phyloP scores from a whole-genome alignment of 352 stramenopile genomes.

The Peronospora farinosa region DNA sequence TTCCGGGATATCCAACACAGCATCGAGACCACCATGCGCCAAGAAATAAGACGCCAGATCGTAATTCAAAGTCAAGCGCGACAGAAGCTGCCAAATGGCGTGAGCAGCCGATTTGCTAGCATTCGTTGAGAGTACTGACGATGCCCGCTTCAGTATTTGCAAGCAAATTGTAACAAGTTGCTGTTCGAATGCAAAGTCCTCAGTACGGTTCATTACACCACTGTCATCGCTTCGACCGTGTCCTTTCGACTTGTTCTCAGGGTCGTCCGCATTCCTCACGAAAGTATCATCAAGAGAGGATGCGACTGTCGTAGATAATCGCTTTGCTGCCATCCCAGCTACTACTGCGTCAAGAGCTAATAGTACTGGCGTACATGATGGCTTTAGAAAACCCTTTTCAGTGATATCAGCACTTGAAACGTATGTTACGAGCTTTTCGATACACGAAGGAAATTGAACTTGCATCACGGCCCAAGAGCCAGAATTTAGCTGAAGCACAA shows the following conservation, averaged over 20 bases:
- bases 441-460: conserved; percentile 37
- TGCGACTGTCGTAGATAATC: conserved; percentile 5
- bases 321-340: conserved; percentile 20
- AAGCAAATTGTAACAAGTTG: conserved; percentile 37
- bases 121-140: conserved; percentile 6
- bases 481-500: conserved; percentile 59
- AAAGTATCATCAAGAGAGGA: conserved; percentile 14
- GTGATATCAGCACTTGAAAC: conserved; percentile 17
- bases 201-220: not conserved
- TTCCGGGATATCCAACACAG: conserved; percentile 44
- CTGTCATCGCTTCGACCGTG: not conserved
- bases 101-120: conserved; percentile 40
- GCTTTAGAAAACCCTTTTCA: conserved; percentile 14
- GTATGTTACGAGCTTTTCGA: conserved; percentile 43
- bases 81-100: conserved; percentile 67
- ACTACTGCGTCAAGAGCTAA: conserved; percentile 63
- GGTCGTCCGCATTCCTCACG: conserved; percentile 10
- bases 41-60: conserved; percentile 62
- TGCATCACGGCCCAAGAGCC: conserved; percentile 34
- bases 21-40: conserved; percentile 45
- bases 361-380: conserved; percentile 52
- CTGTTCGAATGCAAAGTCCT: conserved; percentile 28
- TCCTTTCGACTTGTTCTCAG: conserved; percentile 14
- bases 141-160: conserved; percentile 23
- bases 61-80: conserved; percentile 64